Base-by-base conservation (phyloP, 768 basidiomycete species). In the Trametes punicea region DNA sequence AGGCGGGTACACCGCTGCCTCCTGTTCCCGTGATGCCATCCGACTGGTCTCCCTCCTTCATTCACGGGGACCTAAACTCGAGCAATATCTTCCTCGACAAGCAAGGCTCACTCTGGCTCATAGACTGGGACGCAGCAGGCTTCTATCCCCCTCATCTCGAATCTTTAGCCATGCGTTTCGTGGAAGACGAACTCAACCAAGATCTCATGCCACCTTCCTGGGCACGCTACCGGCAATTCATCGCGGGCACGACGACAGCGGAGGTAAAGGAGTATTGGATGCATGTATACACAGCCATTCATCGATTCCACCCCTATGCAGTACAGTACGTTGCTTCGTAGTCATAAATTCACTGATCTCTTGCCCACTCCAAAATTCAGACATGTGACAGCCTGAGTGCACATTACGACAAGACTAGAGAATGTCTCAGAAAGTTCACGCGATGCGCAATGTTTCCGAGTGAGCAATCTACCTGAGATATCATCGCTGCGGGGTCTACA, bases 71-170 rank as follows among this genome's bases (percentile, higher is more conserved):
- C 21, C 52, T 62, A 9, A 53, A 50, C n/a, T 8, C 30, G 9
- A 49, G 49, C 41, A 62, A 59, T 40, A 46, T 62, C 6, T 6
- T 59, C 1, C 23, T 59, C 6, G 52, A 55, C 40, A 23, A 30
- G 13, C 29, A 42, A 1, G 53, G 57, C 2, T 2, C 16, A 6
- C 26, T 62, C 16, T 62, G 57, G 57, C 20, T 62, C 9, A 34
- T 62, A 13, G 61, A 62, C 46, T 62, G 61, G 61, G 53, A 18
- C 13, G 21, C 49, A 16, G 38, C 47, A 8, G 57, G 61, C 2
- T 62, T 55, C 36, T 62, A 56, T 29, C 61, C 57, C 2, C 31
- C 52, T 20, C 55, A 34, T 29, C 44, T 60, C 3, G 45, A 55
- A 34, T 9, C 53, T 2, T 18, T 51, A 16, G 36, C 56, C 11